Percentiles rank a stretch among this genome's conserved stretches.
Conservation (phyloP, 1,139 yeast genomes). For the Magnusiomyces ingens region DNA sequence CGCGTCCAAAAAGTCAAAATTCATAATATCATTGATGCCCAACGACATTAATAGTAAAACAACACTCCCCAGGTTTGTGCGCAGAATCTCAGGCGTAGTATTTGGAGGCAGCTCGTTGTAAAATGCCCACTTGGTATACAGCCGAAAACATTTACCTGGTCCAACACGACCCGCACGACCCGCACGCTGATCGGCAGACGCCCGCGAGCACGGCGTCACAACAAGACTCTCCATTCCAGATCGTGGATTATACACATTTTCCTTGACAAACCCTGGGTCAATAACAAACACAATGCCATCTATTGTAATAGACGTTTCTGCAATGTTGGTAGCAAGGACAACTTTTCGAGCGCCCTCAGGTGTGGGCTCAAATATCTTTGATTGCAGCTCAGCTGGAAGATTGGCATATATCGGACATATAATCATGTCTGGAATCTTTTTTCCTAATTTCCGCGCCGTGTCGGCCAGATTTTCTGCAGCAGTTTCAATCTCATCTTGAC, state of each 20-base stretch:
- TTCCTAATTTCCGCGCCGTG: constrained; percentile 57
- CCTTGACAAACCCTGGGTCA: constrained; percentile 91
- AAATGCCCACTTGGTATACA: constrained; percentile 84
- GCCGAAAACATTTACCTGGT: constrained; percentile 88
- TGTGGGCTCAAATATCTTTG: constrained; percentile 79
- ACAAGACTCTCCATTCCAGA: constrained; percentile 88
- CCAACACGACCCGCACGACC: constrained; percentile 98
- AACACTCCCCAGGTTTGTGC: constrained; percentile 74
- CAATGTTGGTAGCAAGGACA: constrained; percentile 91
- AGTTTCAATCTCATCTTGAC: constrained; percentile 90
- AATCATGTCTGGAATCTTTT: constrained; percentile 54
- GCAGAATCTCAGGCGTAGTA: constrained; percentile 81
- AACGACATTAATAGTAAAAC: constrained; percentile 67
- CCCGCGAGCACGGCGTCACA: constrained; percentile 82
- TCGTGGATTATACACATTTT: constrained; percentile 70
- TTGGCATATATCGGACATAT: constrained; percentile 91
- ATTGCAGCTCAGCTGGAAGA: constrained; percentile 77
- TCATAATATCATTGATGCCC: constrained; percentile 75
- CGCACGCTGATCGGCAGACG: constrained; percentile 93
- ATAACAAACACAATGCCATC: constrained; percentile 86
- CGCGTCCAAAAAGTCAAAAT: constrained; percentile 81
- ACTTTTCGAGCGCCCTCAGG: constrained; percentile 76
- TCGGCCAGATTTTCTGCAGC: constrained; percentile 67
- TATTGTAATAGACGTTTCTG: constrained; percentile 93
- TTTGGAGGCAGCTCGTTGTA: constrained; percentile 67